Conservation (phyloP, 306 rosid species). For the Inga laurina region DNA sequence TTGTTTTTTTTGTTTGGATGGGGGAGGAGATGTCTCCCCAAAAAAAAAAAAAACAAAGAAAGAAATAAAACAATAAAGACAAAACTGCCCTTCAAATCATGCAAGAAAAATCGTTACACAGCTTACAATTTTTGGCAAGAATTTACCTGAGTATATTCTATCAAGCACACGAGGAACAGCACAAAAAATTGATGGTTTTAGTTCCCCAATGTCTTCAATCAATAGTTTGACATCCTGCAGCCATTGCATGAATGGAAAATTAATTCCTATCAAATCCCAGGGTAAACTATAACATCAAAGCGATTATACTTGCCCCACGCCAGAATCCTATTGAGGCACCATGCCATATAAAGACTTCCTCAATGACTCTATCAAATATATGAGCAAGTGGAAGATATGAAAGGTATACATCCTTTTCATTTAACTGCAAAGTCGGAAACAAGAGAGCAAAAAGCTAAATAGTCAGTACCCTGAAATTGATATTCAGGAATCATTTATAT, state of each 20-base stretch:
- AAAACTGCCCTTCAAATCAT: conserved; percentile 1
- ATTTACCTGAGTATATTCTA: conserved; percentile 73
- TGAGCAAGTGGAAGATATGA: conserved; percentile 98
- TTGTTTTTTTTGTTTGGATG: neutral
- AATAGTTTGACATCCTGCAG: conserved; percentile 81
- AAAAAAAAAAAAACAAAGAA: neutral
- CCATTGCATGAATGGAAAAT: conserved; percentile 17
- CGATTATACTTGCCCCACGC: conserved; percentile 79
- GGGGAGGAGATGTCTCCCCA: neutral
- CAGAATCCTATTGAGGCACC: conserved; percentile 94
- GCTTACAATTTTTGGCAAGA: neutral
- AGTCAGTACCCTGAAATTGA: conserved; percentile 26
- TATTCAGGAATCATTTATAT: conserved; percentile 8
- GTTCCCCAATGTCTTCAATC: conserved; percentile 78
- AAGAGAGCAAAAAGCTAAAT: conserved; percentile 15
- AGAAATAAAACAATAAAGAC: neutral
- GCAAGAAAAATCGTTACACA: conserved; percentile 1
- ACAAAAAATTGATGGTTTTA: conserved; percentile 80
- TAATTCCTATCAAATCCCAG: conserved; percentile 19
- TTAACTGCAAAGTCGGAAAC: conserved; percentile 46
- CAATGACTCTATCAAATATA: conserved; percentile 82
- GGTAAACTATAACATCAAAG: conserved; percentile 30
- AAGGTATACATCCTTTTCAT: conserved; percentile 63
- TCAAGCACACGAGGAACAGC: conserved; percentile 98
- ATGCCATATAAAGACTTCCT: conserved; percentile 73